Conservation (phyloP, 2,329 filamentous ascomycete genomes). For the Trichoderma polysporum region DNA sequence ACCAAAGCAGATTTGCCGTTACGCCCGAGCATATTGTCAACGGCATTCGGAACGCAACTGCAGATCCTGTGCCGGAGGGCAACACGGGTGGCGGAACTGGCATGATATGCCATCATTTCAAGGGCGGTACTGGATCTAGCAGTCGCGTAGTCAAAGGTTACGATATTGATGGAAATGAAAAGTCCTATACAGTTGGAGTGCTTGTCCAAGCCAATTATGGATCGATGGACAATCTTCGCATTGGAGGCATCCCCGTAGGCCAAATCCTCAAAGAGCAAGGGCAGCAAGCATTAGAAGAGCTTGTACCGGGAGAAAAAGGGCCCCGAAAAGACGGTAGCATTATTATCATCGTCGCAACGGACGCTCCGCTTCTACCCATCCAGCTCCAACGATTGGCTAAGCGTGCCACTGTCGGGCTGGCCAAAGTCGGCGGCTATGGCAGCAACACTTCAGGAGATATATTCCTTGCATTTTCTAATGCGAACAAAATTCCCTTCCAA, state of each 20-base stretch:
- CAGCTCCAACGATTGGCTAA: slow-evolving; percentile 52
- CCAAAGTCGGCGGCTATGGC: slow-evolving; percentile 60
- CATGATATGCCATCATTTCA: slow-evolving; percentile 66
- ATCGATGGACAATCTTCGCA: slow-evolving; percentile 52
- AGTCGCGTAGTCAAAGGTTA: slow-evolving; percentile 55
- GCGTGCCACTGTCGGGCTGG: slow-evolving; percentile 60
- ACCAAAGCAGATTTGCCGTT: slow-evolving; percentile 55
- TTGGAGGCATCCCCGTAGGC: slow-evolving; percentile 62
- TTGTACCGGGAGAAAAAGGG: slow-evolving; percentile 26
- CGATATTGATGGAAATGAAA: slow-evolving; percentile 33
- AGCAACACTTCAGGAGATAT: slow-evolving; percentile 65
- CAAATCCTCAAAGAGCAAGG: slow-evolving; percentile 50
- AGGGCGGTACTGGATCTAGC: slow-evolving; percentile 64
- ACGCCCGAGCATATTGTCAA: slow-evolving; percentile 52
- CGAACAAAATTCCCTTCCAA: slow-evolving; percentile 46
- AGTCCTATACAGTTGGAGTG: slow-evolving; percentile 58
- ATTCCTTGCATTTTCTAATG: slow-evolving; percentile 66
- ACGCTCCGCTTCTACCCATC: slow-evolving; percentile 34
- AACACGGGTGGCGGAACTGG: slow-evolving; percentile 66
- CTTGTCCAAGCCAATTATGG: slow-evolving; percentile 69
- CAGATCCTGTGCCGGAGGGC: slow-evolving; percentile 57
- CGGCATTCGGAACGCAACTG: slow-evolving; percentile 52
- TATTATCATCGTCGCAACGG: slow-evolving; percentile 36
- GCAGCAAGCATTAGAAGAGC: slow-evolving; percentile 27
- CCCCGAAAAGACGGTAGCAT: slow-evolving; percentile 38